Evolutionary conservation across 768 basidiomycete species (phyloP).

Genomic region (Neoboletus brunneissimus): DNA sequence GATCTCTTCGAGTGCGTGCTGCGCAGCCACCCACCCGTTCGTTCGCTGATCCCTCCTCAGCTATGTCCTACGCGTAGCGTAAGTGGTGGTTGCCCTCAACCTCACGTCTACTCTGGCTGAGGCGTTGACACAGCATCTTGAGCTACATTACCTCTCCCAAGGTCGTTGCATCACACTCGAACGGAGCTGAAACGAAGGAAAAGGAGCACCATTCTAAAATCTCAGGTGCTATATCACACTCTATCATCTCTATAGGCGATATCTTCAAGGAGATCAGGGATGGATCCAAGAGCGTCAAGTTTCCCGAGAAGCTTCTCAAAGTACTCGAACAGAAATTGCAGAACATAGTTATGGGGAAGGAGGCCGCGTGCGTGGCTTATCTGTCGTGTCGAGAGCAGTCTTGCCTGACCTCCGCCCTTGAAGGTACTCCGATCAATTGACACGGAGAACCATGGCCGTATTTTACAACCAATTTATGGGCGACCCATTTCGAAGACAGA

Average conservation of each 20-base stretch:
- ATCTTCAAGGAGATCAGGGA: slow-evolving; percentile 77
- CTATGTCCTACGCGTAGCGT: slow-evolving; percentile 84
- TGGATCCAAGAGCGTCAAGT: slow-evolving; percentile 83
- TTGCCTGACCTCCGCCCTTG: background rate
- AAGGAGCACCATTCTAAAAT: slow-evolving; percentile 69
- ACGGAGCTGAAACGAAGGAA: slow-evolving; percentile 44
- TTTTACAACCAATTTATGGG: slow-evolving; percentile 91
- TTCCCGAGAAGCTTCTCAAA: slow-evolving; percentile 92
- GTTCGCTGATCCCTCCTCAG: slow-evolving; percentile 38
- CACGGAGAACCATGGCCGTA: slow-evolving; percentile 85
- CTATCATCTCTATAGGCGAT: slow-evolving; percentile 64
- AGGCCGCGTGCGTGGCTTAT: slow-evolving; percentile 65
- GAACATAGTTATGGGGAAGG: slow-evolving; percentile 91
- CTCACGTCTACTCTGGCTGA: slow-evolving; percentile 5
- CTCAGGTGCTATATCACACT: slow-evolving; percentile 56
- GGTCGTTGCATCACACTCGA: slow-evolving; percentile 31
- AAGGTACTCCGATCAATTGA: slow-evolving; percentile 87
- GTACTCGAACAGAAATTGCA: slow-evolving; percentile 87
- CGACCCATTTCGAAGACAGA: slow-evolving; percentile 79
- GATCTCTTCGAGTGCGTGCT: slow-evolving; percentile 77
- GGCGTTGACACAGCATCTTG: slow-evolving; percentile 50
- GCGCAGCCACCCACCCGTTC: background rate
- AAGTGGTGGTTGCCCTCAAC: slow-evolving; percentile 33
- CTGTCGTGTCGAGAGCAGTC: background rate
- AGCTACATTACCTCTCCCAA: slow-evolving; percentile 69